Evolutionary conservation across 2,329 filamentous ascomycete species (phyloP), one percentile per base, ranked within the genome.

Genomic region (Nemania sp.): DNA sequence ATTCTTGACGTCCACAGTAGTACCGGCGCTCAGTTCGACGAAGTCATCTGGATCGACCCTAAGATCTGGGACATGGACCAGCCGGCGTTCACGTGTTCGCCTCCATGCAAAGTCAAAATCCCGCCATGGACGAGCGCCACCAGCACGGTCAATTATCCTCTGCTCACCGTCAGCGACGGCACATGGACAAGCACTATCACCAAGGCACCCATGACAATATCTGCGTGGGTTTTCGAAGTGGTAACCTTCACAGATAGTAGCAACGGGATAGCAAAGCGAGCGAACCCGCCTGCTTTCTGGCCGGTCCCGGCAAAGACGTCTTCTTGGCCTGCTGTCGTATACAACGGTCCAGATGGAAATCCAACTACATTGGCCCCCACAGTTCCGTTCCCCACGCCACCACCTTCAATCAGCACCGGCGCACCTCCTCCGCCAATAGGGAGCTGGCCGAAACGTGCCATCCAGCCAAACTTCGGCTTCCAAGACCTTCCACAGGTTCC

Each of bases 141-240:
- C n/a, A n/a, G n/a, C n/a, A 54, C 29, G 4, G 51, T 54, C 4
- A 37, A 54, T 13, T 54, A 54, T 11, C 51, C 51, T 3, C n/a
- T 35, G 21, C 13, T 54, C 39, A 46, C 40, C 40, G 51, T 54
- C 5, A 35, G 25, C 11, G n/a, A 7, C 21, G 40, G 51, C n/a
- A 20, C 21, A 29, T 54, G 51, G 51, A 35, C 51, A 15, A 54
- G 25, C 40, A 54, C 51, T 17, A 46, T 54, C 51, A 54, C 51
- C 21, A 11, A n/a, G 5, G 39, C 25, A 5, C 51, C 51, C 9
- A 10, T 54, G 39, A 37, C 29, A 2, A 54, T 54, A n/a, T 18
- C 51, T 6, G 21, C 43, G 50, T 35, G 25, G 39, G 25, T 34
- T 15, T 54, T 54, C 15, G 39, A 54, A n/a, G 39, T 29, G 7